Conservation (phyloP, 345 rosid species). For the Brassica carinata region DNA sequence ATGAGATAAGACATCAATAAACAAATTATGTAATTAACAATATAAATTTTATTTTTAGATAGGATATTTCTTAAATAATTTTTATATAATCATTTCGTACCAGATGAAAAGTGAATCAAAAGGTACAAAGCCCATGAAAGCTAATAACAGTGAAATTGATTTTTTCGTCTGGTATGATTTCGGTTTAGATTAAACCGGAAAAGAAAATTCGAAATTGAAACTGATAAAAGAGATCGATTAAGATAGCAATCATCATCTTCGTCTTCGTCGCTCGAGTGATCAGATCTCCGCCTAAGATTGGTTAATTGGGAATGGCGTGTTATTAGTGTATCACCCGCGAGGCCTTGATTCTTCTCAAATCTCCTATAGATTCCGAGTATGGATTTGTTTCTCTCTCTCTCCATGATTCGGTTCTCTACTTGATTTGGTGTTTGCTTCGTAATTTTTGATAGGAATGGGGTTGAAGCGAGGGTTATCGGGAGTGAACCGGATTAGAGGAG, state of each 20-base stretch:
- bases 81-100: no score
- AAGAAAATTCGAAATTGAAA: conserved; percentile 8
- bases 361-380: conserved; percentile 30
- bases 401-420: neutral
- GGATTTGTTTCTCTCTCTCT: neutral
- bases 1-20: no score
- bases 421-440: conserved; percentile 28
- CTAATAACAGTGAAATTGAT: no score
- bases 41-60: no score
- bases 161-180: no score
- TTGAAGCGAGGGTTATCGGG: conserved; percentile 62
- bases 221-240: conserved; percentile 15
- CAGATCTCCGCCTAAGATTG: conserved; percentile 28
- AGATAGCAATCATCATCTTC: conserved; percentile 5
- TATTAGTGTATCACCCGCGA: conserved; percentile 5
- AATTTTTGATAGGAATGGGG: conserved; percentile 56
- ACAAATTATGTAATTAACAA: no score
- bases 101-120: no score
- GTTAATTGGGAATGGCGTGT: conserved; percentile 10
- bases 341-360: conserved; percentile 23
- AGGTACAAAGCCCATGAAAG: no score
- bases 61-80: no score
- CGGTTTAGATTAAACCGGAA: conserved; percentile 2
- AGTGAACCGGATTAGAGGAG: conserved; percentile 47
- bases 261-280: conserved; percentile 9